Evolutionary conservation across 2,329 filamentous ascomycete genomes (phyloP).

Genomic region (Arthrobotrys iridis): DNA sequence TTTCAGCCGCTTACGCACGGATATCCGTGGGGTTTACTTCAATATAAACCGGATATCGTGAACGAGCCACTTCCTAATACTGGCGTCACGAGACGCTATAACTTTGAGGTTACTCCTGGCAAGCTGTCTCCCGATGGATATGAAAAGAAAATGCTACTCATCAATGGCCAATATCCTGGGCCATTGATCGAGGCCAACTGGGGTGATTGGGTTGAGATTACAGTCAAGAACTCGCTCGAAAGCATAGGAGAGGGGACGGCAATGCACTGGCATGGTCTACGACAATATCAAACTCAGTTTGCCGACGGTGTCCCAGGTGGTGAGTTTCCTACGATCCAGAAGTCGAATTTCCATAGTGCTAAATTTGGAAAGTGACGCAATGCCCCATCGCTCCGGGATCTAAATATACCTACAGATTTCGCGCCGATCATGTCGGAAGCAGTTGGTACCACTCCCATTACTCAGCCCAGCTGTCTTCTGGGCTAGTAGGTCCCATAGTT

Average conservation of each 20-base stretch:
- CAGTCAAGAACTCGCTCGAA: conserved; percentile 63
- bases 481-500: conserved; percentile 70
- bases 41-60: conserved; percentile 4
- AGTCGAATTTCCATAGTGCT: background rate
- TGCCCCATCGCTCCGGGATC: conserved; percentile 61
- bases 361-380: conserved; percentile 69
- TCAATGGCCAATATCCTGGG: conserved; percentile 64
- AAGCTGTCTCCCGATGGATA: conserved; percentile 68
- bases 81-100: conserved; percentile 60
- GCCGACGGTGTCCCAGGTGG: conserved; percentile 68
- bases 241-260: conserved; percentile 61
- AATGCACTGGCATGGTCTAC: conserved; percentile 70
- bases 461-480: conserved; percentile 67
- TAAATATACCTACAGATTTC: conserved; percentile 69
- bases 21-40: background rate
- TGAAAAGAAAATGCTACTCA: conserved; percentile 61
- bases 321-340: background rate
- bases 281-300: conserved; percentile 65
- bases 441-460: conserved; percentile 73
- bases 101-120: conserved; percentile 67
- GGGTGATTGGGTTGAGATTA: conserved; percentile 63
- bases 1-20: background rate
- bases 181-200: conserved; percentile 64
- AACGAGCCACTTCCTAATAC: conserved; percentile 8
- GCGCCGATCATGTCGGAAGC: conserved; percentile 67